Percentiles rank a stretch among this genome's conserved stretches.
phyloP scores from a whole-genome alignment of 2,329 filamentous ascomycete species.

The Fusarium circinatum region DNA sequence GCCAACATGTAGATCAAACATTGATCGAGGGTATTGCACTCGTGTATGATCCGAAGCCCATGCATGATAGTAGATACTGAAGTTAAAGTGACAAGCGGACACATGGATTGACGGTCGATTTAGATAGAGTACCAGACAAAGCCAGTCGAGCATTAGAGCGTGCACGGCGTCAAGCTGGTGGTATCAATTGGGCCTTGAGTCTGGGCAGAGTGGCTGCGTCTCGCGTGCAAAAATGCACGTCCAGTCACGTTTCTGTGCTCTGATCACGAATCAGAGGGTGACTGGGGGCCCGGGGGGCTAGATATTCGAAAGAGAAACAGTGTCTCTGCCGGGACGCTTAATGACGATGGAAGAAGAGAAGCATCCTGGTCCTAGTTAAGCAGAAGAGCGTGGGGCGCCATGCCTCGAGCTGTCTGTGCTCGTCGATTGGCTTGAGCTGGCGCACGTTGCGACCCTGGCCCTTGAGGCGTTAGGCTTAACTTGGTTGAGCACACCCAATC shows the following conservation, averaged over 20 bases:
- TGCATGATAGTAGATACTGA: not conserved
- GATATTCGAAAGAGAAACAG: constrained; percentile 15
- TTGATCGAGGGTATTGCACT: not conserved
- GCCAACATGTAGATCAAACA: constrained; percentile 15
- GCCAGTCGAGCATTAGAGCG: constrained; percentile 5
- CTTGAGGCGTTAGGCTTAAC: constrained; percentile 32
- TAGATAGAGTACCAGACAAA: constrained; percentile 9
- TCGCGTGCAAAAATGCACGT: constrained; percentile 34
- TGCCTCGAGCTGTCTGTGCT: constrained; percentile 31
- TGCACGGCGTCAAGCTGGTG: constrained; percentile 28
- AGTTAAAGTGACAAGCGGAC: constrained; percentile 7
- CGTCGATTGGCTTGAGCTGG: constrained; percentile 28
- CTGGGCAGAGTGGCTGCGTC: constrained; percentile 25
- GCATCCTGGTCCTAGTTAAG: constrained; percentile 6
- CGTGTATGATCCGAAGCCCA: not conserved
- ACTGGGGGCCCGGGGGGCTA: constrained; percentile 7
- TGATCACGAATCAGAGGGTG: constrained; percentile 28
- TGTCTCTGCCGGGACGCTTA: constrained; percentile 17
- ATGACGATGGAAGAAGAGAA: constrained; percentile 30
- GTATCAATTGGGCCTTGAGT: constrained; percentile 17
- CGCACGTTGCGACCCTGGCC: constrained; percentile 33
- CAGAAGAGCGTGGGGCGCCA: constrained; percentile 28
- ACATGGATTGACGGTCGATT: constrained; percentile 14
- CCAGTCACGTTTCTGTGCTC: constrained; percentile 35
- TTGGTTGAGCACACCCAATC: constrained; percentile 23